phyloP scores from a whole-genome alignment of 331 rosid genomes.

The Stylosanthes scabra region DNA sequence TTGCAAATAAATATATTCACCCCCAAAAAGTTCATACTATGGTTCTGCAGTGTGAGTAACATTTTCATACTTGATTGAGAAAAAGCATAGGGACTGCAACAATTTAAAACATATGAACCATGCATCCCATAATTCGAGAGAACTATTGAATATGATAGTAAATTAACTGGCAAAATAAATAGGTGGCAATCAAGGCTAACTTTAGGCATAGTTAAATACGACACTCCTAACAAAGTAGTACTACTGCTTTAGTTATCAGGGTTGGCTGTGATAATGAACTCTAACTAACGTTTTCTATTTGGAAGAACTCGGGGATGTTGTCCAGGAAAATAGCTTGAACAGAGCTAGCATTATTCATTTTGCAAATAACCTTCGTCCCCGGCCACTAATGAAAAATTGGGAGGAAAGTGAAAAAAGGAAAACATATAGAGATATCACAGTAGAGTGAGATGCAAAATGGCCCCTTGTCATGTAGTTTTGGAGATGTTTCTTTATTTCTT shows the following conservation, averaged over 20 bases:
- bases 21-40: background rate
- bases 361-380: background rate
- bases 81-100: background rate
- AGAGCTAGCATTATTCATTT: constrained; percentile 22
- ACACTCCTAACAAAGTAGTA: background rate
- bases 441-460: background rate
- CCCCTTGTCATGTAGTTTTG: constrained; percentile 5
- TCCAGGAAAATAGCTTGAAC: background rate
- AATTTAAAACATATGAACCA: background rate
- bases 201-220: background rate
- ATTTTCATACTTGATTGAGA: no score
- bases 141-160: background rate
- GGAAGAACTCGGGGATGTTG: background rate
- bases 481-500: constrained; percentile 14
- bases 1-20: background rate
- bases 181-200: constrained; percentile 13
- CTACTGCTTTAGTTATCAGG: background rate
- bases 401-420: background rate
- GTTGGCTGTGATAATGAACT: constrained; percentile 3
- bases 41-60: background rate
- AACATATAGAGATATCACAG: background rate
- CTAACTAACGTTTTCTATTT: background rate
- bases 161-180: background rate
- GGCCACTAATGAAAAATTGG: background rate
- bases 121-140: constrained; percentile 10